Evolutionary conservation across 352 stramenopile species (phyloP), one percentile per base, ranked within the genome.

Genomic region (Globisporangium cystogenes): DNA sequence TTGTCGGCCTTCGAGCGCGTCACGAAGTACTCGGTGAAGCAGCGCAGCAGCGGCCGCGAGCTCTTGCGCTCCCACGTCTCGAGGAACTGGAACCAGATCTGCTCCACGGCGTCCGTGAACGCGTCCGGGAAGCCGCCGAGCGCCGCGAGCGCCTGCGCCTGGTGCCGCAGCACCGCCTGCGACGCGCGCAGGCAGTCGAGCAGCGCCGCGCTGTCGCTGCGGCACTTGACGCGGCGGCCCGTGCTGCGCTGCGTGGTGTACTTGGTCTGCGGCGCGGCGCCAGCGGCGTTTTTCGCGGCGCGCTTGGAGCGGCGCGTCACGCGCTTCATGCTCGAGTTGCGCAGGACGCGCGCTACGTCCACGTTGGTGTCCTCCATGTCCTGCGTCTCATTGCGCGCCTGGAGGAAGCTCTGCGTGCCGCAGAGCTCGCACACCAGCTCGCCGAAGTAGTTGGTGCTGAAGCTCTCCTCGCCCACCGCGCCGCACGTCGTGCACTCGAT

Each of bases 391-490:
- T 88, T 94, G 44, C 81, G 78, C 26, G 70, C 70, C 71, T 94
- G 75, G 31, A 89, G 62, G 49, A 86, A 87, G 54, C 72, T 90
- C 68, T 94, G 83, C 35, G 83, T 91, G 56, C 83, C 83, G 42
- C 83, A 94, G 26, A 94, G 57, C 54, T 94, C 81, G 55, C 83
- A 94, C 49, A 92, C 80, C 55, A 90, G 76, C 68, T 94, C 83
- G 0, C 81, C 83, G 27, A 90, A 87, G 68, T 85, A 87, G 61
- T 94, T 94, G 41, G 67, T 76, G 62, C 79, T 90, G 63, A 94
- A 94, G 64, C 86, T 86, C 50, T 60, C 53, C 57, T 92, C 83
- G 57, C 83, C 83, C 54, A 68, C 55, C 44, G 79, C 83, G 55
- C 83, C 81, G 60, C 83, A 94, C 43, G 65, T 91, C 51, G 72